Conservation (phyloP, 495 filamentous ascomycete genomes). For the Talaromyces thailandensis region DNA sequence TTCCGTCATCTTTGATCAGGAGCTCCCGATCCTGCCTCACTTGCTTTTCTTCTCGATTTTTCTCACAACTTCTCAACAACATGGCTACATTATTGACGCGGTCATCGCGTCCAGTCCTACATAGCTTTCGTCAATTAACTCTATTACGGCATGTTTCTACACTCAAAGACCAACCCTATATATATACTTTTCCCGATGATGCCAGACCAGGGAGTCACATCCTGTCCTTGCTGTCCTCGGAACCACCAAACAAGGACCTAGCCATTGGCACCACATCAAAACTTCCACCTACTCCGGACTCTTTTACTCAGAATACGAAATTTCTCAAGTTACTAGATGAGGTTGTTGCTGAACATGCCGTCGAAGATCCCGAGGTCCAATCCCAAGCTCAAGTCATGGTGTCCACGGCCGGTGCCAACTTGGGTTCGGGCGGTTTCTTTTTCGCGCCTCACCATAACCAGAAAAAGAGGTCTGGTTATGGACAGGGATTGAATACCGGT, state of each 20-base stretch:
- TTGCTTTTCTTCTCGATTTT: not conserved
- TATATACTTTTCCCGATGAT: constrained; percentile 57
- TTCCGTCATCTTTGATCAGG: not conserved
- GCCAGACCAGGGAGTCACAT: constrained; percentile 37
- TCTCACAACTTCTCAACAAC: not conserved
- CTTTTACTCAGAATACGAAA: constrained; percentile 64
- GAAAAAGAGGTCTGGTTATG: constrained; percentile 22
- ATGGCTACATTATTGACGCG: not conserved
- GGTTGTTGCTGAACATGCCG: constrained; percentile 60
- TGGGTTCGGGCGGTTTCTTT: constrained; percentile 58
- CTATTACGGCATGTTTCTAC: constrained; percentile 40
- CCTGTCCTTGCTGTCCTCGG: constrained; percentile 66
- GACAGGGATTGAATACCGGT: constrained; percentile 35
- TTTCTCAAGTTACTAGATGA: constrained; percentile 73
- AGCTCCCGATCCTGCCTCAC: not conserved
- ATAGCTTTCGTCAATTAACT: constrained; percentile 13
- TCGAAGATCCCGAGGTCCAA: constrained; percentile 60
- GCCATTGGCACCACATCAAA: constrained; percentile 67
- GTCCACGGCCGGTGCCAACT: constrained; percentile 62
- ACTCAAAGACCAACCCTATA: constrained; percentile 43
- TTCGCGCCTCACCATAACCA: constrained; percentile 36
- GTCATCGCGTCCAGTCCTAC: not conserved
- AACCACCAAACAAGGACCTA: constrained; percentile 57
- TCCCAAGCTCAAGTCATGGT: constrained; percentile 73
- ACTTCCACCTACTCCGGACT: constrained; percentile 67